Evolutionary conservation across 257 asterid genomes (phyloP), one percentile per base, ranked within the genome.

Genomic region (Plantago ovata): DNA sequence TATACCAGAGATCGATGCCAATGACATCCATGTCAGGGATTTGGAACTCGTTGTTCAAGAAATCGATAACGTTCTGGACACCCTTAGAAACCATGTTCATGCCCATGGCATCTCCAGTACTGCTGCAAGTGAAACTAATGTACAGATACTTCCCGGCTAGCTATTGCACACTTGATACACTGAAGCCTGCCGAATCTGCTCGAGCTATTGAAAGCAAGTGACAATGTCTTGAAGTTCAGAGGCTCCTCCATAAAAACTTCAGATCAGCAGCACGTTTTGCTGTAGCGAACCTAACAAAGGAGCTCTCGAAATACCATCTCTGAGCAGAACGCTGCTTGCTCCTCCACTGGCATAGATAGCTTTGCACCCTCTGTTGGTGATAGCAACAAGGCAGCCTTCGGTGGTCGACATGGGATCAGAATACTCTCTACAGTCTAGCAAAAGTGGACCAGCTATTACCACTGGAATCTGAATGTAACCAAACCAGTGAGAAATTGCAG

Each of bases 81-180:
- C 82, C 82, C 42, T 76, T 76, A 38, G 79, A 63, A 12, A 75
- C 75, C 81, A 75, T 75, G 71, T 75, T 75, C 81, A 75, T 75
- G 0, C 81, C 81, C 82, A 76, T 76, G 62, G 82, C 82, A 63
- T 76, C 82, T 9, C 82, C 79, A 10, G 79, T 76, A n/a, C n/a
- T n/a, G 63, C 73, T 69, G 66, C 82, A 72, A 47, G 76, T 13
- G 72, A 72, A 76, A 10, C 82, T 62, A 10, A 66, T 62, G 69
- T 76, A 76, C 3, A 76, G 70, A 58, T 76, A 72, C 75, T 68
- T 76, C 20, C 81, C 78, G n/a, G n/a, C n/a, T n/a, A 41, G 81
- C 81, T 21, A 75, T 33, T 44, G 77, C 77, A 24, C 81, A 71
- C 19, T 64, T 68, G 62, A 76, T 76, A 50, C 49, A 51, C 66